Percentiles rank a stretch among this genome's conserved stretches.
These are phyloP conservation scores for Cornus suecica DNA, from an alignment of 148 eudicot genomes.

Conservation along the genomic window DNA sequence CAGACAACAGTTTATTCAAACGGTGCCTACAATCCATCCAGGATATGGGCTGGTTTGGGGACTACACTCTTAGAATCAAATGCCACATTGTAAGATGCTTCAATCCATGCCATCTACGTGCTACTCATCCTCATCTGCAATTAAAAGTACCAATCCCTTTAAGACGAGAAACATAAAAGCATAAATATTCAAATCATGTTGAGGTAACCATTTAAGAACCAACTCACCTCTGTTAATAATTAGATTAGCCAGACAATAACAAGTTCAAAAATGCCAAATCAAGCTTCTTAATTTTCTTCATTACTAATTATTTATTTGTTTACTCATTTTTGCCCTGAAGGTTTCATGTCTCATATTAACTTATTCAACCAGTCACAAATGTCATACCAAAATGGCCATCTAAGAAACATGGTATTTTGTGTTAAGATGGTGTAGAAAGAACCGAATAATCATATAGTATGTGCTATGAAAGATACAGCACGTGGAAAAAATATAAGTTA, in stretches of 20 bases:
- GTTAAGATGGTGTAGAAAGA: too few species aligned
- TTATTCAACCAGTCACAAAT: too few species aligned
- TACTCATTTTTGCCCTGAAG: too few species aligned
- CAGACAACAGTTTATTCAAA: conserved; percentile 7
- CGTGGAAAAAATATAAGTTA: too few species aligned
- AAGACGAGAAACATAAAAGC: not conserved
- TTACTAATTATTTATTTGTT: not conserved
- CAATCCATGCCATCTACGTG: conserved; percentile 2
- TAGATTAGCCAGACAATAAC: not conserved
- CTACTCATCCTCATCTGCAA: conserved; percentile 54
- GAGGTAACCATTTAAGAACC: not conserved
- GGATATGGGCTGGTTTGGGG: conserved; percentile 11
- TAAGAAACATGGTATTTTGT: too few species aligned
- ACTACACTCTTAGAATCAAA: conserved; percentile 11
- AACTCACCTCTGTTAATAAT: not conserved
- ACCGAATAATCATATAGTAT: too few species aligned
- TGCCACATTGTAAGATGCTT: conserved; percentile 8
- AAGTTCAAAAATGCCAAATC: not conserved
- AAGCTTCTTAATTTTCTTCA: not conserved
- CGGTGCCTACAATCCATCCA: conserved; percentile 16
- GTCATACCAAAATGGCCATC: too few species aligned
- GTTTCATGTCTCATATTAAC: too few species aligned
- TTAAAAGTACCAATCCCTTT: not conserved
- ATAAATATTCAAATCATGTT: too few species aligned
- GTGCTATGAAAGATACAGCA: too few species aligned